Conservation (phyloP, 2,329 filamentous ascomycete genomes). For the Colletotrichum lentis region DNA sequence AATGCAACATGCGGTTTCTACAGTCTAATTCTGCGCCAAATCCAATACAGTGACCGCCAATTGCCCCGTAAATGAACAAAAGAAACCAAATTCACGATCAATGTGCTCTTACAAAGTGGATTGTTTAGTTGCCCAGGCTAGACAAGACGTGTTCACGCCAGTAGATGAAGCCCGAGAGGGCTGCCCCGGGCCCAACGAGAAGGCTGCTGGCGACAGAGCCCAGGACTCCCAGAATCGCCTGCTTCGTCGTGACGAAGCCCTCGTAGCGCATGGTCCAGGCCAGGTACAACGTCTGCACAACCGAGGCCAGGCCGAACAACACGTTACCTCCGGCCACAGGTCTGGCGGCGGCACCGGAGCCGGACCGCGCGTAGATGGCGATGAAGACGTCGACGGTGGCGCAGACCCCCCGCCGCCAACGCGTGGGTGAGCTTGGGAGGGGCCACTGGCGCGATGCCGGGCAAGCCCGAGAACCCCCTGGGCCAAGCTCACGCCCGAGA, state of each 20-base stretch:
- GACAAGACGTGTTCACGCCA: constrained; percentile 17
- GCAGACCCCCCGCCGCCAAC: neutral
- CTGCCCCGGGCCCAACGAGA: neutral
- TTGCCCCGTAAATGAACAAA: neutral
- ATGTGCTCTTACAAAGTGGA: no score
- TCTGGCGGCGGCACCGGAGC: neutral
- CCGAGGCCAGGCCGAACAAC: constrained; percentile 1
- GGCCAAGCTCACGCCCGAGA: neutral
- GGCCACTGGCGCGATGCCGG: neutral
- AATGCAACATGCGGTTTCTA: no score
- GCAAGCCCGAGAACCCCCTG: neutral
- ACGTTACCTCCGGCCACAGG: constrained; percentile 32
- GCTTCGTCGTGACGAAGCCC: constrained; percentile 10
- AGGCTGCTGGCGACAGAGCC: neutral
- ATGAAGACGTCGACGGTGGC: neutral
- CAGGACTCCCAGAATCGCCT: neutral
- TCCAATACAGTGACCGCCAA: no score
- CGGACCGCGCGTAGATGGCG: neutral
- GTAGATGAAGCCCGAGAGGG: constrained; percentile 15
- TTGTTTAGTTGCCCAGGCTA: neutral
- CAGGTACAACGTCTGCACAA: neutral
- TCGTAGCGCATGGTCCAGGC: constrained; percentile 3
- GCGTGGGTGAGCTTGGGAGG: constrained; percentile 15
- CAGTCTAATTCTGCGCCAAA: no score
- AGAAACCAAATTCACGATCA: no score